phyloP scores from a whole-genome alignment of 257 asterid genomes.

The Solanum gracilifrons region DNA sequence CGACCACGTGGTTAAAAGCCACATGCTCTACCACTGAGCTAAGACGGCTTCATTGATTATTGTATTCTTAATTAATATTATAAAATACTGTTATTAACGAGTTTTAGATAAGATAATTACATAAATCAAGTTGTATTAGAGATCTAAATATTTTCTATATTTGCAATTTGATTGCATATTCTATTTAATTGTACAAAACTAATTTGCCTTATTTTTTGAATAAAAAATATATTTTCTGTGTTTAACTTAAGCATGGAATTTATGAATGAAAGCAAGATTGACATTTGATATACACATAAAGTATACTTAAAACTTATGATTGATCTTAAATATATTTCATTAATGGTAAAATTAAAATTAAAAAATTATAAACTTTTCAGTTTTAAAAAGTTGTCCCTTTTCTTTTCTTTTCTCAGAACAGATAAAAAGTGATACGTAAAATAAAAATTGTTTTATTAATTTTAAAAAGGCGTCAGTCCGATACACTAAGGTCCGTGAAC shows the following conservation, averaged over 20 bases:
- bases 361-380: not conserved
- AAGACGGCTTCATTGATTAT: constrained; percentile 24
- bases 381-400: not conserved
- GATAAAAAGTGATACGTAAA: not conserved
- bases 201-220: not conserved
- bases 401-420: too few species aligned
- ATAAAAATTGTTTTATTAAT: not conserved
- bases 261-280: not conserved
- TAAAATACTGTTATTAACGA: too few species aligned
- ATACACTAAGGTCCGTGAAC: too few species aligned
- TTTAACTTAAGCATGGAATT: not conserved
- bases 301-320: too few species aligned
- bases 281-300: too few species aligned
- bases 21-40: constrained; percentile 97
- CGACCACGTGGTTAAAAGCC: constrained; percentile 76
- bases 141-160: not conserved
- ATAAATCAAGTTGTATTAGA: not conserved
- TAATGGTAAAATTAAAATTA: not conserved
- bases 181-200: not conserved
- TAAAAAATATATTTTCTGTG: not conserved
- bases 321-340: not conserved
- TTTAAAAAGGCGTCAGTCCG: too few species aligned
- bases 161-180: not conserved
- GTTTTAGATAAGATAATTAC: not conserved
- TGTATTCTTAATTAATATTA: too few species aligned